phyloP scores from a whole-genome alignment of 305 asterid genomes.

The Fraxinus paxiana region DNA sequence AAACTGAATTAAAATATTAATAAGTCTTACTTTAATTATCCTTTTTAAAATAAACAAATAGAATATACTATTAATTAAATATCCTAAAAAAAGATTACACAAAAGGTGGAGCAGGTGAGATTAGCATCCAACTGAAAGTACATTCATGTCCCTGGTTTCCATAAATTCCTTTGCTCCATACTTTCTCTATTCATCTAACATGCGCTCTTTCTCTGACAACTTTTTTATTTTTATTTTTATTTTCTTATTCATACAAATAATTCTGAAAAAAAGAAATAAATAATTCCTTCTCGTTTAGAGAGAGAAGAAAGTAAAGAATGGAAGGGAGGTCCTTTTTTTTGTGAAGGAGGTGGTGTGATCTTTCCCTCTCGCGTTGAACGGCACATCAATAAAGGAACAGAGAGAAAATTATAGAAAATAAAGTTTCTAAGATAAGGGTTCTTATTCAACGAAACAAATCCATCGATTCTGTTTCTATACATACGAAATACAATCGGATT shows the following conservation, averaged over 20 bases:
- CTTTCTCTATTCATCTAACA: constrained; percentile 29
- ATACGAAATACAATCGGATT: constrained; percentile 23
- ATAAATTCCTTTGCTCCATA: constrained; percentile 46
- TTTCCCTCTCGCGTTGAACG: constrained; percentile 59
- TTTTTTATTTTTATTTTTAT: neutral
- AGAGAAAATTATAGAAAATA: neutral
- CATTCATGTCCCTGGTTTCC: constrained; percentile 48
- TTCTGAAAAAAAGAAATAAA: neutral
- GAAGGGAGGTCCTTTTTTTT: constrained; percentile 22
- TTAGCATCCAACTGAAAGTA: constrained; percentile 52
- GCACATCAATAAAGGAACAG: neutral
- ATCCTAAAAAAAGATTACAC: constrained; percentile 20
- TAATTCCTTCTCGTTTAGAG: constrained; percentile 22
- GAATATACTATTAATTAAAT: constrained; percentile 10
- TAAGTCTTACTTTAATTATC: constrained; percentile 46
- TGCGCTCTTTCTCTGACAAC: constrained; percentile 47
- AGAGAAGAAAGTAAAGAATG: constrained; percentile 23
- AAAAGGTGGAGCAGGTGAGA: constrained; percentile 32
- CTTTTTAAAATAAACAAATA: constrained; percentile 20
- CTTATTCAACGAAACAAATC: neutral
- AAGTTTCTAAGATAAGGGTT: neutral
- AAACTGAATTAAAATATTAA: constrained; percentile 33
- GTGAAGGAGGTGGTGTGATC: constrained; percentile 45
- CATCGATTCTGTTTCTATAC: constrained; percentile 15
- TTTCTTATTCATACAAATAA: constrained; percentile 17